phyloP scores from a whole-genome alignment of 768 basidiomycete genomes.

The Neoboletus magnificus region DNA sequence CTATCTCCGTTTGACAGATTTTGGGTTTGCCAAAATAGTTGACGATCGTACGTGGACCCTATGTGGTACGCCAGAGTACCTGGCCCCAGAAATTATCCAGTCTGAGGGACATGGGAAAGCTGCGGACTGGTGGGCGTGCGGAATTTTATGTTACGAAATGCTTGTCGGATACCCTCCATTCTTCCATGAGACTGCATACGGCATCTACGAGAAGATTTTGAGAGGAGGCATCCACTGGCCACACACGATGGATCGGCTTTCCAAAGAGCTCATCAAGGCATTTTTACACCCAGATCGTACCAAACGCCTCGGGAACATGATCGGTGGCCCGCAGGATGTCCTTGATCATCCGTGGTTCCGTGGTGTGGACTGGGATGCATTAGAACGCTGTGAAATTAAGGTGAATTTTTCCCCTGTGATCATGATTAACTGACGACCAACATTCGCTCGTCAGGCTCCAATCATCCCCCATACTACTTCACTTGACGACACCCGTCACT shows the following conservation, averaged over 20 bases:
- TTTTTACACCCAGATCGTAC: slow-evolving; percentile 91
- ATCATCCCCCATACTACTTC: slow-evolving; percentile 82
- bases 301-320: slow-evolving; percentile 90
- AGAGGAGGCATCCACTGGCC: slow-evolving; percentile 88
- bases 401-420: slow-evolving; percentile 42
- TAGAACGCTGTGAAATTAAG: slow-evolving; percentile 83
- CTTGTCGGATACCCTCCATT: slow-evolving; percentile 98
- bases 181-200: slow-evolving; percentile 96
- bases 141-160: slow-evolving; percentile 97
- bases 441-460: slow-evolving; percentile 56
- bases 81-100: slow-evolving; percentile 97
- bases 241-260: slow-evolving; percentile 82
- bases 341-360: slow-evolving; percentile 93
- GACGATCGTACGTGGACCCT: slow-evolving; percentile 98
- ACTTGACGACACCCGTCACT: slow-evolving; percentile 82
- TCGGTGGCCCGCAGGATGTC: slow-evolving; percentile 88
- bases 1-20: slow-evolving; percentile 94
- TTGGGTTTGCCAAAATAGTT: slow-evolving; percentile 97
- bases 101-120: slow-evolving; percentile 98
- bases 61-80: slow-evolving; percentile 94
- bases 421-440: neutral
- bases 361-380: slow-evolving; percentile 89
- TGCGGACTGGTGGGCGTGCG: slow-evolving; percentile 99
- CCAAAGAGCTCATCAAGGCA: slow-evolving; percentile 81
- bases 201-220: slow-evolving; percentile 97